Conservation (phyloP, 179 eudicot species). For the Amaranthus tricolor region DNA sequence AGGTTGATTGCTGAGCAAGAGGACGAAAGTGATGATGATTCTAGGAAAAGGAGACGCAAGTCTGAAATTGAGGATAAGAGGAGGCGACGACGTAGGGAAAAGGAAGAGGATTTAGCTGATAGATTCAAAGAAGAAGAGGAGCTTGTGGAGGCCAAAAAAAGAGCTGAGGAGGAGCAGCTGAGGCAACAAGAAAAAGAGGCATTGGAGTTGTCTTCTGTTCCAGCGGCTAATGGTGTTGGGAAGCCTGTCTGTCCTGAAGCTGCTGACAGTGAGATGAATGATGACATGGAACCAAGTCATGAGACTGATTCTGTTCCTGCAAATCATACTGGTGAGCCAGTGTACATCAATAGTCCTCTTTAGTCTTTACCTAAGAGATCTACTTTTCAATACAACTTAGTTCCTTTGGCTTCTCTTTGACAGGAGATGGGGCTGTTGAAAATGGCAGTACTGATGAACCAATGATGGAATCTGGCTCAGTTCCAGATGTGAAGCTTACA, state of each 20-base stretch:
- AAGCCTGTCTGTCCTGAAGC: conserved; percentile 36
- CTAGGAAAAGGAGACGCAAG: conserved; percentile 74
- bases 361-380: not conserved
- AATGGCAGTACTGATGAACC: conserved; percentile 66
- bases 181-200: conserved; percentile 49
- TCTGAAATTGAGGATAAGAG: conserved; percentile 70
- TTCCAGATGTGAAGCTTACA: conserved; percentile 43
- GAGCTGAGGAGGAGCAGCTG: conserved; percentile 62
- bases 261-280: conserved; percentile 35
- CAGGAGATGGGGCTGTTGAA: conserved; percentile 58
- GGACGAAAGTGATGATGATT: conserved; percentile 77
- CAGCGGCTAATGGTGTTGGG: conserved; percentile 49
- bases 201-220: conserved; percentile 36
- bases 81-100: conserved; percentile 72
- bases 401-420: conserved; percentile 14
- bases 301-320: conserved; percentile 36
- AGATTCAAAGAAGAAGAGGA: conserved; percentile 82
- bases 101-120: conserved; percentile 84
- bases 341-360: not conserved
- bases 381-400: not conserved
- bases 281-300: conserved; percentile 37
- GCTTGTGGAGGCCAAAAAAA: conserved; percentile 68
- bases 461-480: conserved; percentile 30
- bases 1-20: conserved; percentile 70
- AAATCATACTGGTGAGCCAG: conserved; percentile 39